Evolutionary conservation across 139 green algal genomes (phyloP), one percentile per base, ranked within the genome.

Genomic region (Ettlia oleoabundans): DNA sequence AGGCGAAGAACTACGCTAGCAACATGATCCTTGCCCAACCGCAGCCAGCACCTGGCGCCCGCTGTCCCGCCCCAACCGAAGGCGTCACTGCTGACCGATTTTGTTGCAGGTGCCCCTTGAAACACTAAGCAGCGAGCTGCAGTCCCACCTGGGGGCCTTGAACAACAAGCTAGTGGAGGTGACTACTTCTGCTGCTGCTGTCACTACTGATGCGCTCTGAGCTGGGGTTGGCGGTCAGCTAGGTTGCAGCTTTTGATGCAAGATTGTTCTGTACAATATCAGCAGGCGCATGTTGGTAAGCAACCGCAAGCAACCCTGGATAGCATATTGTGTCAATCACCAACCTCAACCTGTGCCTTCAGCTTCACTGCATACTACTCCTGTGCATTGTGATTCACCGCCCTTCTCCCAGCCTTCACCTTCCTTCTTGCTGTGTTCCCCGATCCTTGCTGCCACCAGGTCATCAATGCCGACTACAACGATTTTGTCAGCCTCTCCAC

Each of bases 391-490:
- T n/a, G n/a, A n/a, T n/a, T n/a, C n/a, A n/a, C n/a, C n/a, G n/a
- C n/a, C n/a, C n/a, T n/a, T n/a, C n/a, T n/a, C n/a, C n/a, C 47
- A 58, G 47, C 15, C 47, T 24, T 58, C 13, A 15, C 47, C 10
- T 73, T 30, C 37, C 38, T 42, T 32, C 22, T 24, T 52, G 37
- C 19, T 30, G n/a, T 53, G 26, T 32, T 28, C 40, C 28, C 9
- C 3, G 8, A 35, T 52, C 0, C 66, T n/a, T 84, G 93, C 87
- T 82, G 98, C 6, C 91, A 97, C 33, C 93, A 97, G 85, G 93
- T 98, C 2, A 95, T 99, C 88, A 99, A 99, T 71, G 90, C 94
- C 47, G 95, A 99, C 88, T 99, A 98, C 80, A 82, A 89, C 30
- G 96, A 98, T 68, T 99, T 98, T 83, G 94, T 98, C 24, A 90